Conservation (phyloP, 164 flowering plant species). For the Platanus orientalis region DNA sequence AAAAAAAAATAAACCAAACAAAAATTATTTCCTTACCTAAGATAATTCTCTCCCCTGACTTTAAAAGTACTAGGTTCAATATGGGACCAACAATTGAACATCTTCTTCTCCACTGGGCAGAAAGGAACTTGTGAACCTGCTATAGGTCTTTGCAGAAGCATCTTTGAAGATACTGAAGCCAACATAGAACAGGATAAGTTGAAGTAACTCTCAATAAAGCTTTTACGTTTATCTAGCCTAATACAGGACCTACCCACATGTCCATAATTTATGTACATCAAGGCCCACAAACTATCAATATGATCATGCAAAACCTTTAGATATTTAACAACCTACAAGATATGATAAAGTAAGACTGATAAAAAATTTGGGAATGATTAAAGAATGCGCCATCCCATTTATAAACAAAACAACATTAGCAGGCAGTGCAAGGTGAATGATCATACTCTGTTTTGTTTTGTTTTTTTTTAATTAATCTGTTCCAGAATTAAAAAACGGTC, state of each 20-base stretch:
- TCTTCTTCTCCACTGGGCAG: conserved; percentile 44
- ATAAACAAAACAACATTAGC: too few species aligned
- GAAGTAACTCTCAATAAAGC: background rate
- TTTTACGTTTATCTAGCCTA: background rate
- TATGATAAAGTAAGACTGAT: too few species aligned
- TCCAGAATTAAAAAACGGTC: too few species aligned
- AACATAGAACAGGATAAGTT: background rate
- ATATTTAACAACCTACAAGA: background rate
- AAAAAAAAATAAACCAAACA: background rate
- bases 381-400: too few species aligned
- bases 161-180: conserved; percentile 34
- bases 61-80: conserved; percentile 41
- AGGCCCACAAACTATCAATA: background rate
- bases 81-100: conserved; percentile 43
- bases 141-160: conserved; percentile 34
- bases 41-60: conserved; percentile 42
- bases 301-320: background rate
- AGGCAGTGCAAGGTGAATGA: background rate
- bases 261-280: background rate
- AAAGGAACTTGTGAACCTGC: conserved; percentile 47
- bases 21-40: conserved; percentile 27
- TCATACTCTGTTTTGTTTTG: too few species aligned
- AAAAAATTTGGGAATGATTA: too few species aligned
- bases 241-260: background rate
- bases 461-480: too few species aligned